These are phyloP conservation scores for Aspergillus glaucus DNA, from an alignment of 2,329 filamentous ascomycete genomes.

Conservation along the genomic window DNA sequence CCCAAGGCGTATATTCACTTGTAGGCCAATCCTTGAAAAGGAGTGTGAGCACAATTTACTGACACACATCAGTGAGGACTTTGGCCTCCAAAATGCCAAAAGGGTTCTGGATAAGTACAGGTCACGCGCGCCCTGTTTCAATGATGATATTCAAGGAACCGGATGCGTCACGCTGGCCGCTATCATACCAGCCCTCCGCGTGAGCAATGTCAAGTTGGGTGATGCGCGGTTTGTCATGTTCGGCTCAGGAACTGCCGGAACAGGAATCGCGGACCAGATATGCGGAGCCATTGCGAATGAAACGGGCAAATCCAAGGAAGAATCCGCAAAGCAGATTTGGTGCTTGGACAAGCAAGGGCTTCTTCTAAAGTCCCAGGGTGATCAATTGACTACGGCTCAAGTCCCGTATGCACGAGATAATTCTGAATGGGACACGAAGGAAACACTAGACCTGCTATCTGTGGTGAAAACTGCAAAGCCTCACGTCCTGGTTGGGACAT, in stretches of 20 bases:
- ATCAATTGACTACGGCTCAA: constrained; percentile 62
- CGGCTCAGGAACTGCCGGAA: constrained; percentile 74
- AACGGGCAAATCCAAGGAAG: constrained; percentile 59
- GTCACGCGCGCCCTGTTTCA: constrained; percentile 72
- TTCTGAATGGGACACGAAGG: constrained; percentile 54
- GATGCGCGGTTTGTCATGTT: constrained; percentile 71
- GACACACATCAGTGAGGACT: constrained; percentile 56
- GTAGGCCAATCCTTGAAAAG: constrained; percentile 15
- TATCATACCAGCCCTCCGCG: constrained; percentile 68
- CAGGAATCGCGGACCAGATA: constrained; percentile 80
- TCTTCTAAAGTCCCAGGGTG: constrained; percentile 56
- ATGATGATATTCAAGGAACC: constrained; percentile 85
- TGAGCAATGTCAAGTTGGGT: constrained; percentile 58
- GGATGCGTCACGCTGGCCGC: constrained; percentile 81
- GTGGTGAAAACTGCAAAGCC: constrained; percentile 68
- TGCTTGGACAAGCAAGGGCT: constrained; percentile 77
- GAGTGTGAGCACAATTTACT: background rate
- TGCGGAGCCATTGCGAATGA: constrained; percentile 70
- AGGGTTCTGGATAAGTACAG: constrained; percentile 71
- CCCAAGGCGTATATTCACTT: constrained; percentile 83
- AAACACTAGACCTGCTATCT: constrained; percentile 54
- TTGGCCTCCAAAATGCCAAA: constrained; percentile 69
- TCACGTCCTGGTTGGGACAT: constrained; percentile 77
- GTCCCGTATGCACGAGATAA: constrained; percentile 59
- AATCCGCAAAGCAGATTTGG: constrained; percentile 76